Base-by-base conservation (phyloP, 495 filamentous ascomycete genomes). In the Rusavskia elegans region DNA sequence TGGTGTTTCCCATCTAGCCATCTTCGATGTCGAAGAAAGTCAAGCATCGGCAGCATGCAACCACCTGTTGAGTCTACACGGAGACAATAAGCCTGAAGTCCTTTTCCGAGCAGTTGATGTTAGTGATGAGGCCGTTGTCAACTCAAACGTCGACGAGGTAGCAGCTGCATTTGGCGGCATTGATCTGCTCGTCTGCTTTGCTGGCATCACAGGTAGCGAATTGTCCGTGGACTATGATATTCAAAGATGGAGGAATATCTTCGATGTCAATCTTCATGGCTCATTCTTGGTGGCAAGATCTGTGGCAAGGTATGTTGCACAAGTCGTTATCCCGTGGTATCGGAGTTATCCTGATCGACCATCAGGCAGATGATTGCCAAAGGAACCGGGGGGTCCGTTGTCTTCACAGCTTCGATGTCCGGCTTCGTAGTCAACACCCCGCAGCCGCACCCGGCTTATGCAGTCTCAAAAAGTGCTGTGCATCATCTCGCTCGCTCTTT, bases 351-450 rank as follows among this genome's bases (percentile, higher is more conserved):
- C 49, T 40, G 39, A 50, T 9, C 5, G 11, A n/a, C 7, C 25
- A 9, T 32, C 39, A 67, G 64, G 42, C 50, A 71, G 1, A 60
- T 66, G 55, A 65, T 64, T 8, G 11, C 59, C 10, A 53, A 51
- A 9, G 54, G 61, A 9, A 58, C 51, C 7, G 72, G 77, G 3
- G 62, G 63, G 50, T 80, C 77, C 45, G 83, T 87, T 59, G 71
- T 87, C 58, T 76, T 84, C 50, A 77, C 85, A 46, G 82, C 82
- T 38, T 85, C 82, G 58, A 88, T 88, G 84, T 83, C 80, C 32
- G 84, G 83, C 58, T 71, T 71, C 55, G 79, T 87, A 58, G 84
- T 87, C 69, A 88, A 87, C 75, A 83, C 79, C 61, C 83, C 84
- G 1, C 84, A 87, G 63, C 78, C 85, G 62, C 84, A 87, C 65